Evolutionary conservation across 495 filamentous ascomycete genomes (phyloP).

Genomic region (Podospora bellae-mahoneyi): DNA sequence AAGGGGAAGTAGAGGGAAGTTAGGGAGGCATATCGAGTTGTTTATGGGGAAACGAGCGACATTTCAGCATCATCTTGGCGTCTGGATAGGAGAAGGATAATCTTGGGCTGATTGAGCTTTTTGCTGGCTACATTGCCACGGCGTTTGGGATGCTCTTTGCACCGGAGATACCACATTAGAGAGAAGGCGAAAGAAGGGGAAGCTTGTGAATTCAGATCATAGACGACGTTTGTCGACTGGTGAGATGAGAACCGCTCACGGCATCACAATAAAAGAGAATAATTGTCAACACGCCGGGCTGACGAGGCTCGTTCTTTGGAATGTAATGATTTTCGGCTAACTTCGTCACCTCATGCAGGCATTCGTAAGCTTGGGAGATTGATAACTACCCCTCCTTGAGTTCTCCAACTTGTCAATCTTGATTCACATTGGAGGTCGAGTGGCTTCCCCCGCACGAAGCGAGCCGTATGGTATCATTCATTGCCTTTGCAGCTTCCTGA

Average conservation of each 20-base stretch:
- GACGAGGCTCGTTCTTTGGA: not conserved
- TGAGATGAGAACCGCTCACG: not conserved
- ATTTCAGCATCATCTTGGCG: conserved; percentile 26
- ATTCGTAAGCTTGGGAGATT: not conserved
- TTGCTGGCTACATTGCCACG: conserved; percentile 14
- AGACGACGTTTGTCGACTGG: not conserved
- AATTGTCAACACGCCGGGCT: not conserved
- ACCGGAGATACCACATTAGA: conserved; percentile 21
- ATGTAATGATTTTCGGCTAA: not conserved
- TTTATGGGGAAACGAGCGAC: not conserved
- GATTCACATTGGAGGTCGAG: not conserved
- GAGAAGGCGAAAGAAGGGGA: conserved; percentile 8
- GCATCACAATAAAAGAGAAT: not conserved
- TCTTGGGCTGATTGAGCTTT: conserved; percentile 9
- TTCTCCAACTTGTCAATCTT: conserved; percentile 5
- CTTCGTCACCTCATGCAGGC: not conserved
- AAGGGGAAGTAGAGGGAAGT: not conserved
- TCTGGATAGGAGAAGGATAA: conserved; percentile 17
- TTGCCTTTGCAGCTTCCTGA: not conserved
- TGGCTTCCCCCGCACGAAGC: not conserved
- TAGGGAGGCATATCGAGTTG: conserved; percentile 4
- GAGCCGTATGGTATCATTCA: not conserved
- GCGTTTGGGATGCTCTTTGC: conserved; percentile 17
- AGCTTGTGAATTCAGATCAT: not conserved
- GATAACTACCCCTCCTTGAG: not conserved